Base-by-base conservation (phyloP, 306 rosid species). In the Lupinus albus region DNA sequence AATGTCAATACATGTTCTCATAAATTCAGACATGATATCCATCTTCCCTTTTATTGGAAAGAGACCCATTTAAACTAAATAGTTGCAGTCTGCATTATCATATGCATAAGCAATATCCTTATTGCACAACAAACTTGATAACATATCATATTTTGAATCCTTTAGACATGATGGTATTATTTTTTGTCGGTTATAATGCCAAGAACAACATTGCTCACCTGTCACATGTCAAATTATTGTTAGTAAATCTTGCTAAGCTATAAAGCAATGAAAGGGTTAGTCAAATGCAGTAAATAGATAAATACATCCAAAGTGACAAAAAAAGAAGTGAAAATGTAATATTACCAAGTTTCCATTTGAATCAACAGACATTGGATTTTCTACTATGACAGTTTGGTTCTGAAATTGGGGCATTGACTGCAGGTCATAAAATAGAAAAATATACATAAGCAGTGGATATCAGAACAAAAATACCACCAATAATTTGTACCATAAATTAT, bases 131-230 rank as follows among this genome's bases (percentile, higher is more conserved):
- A 68, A 73, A 75, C 52, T 44, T 38, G 72, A 50, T 64, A 70
- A 81, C 64, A 58, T 33, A 12, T 67, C 76, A n/a, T 50, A 75
- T 32, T 58, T 48, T 57, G 46, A 28, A 49, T 51, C 82, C 58
- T 47, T 15, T 61, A 69, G 51, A 59, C 56, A 32, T 18, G 42
- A 44, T 35, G 13, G n/a, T 63, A 11, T 49, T 80, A 94, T 78
- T 89, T 90, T 83, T 90, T 94, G 16, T 86, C 95, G 1, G 92
- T 91, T 13, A 96, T 94, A 70, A 94, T 88, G 0, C 99, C 99
- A 51, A 94, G 96, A 1, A 88, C 99, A 33, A 94, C 97, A 73
- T 94, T 94, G 91, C 95, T 94, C 78, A 94, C 99, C 99, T 94
- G 84, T 71, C 50, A 73, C 67, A 85, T 25, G 79, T 57, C 46